Evolutionary conservation across 1,284 basidiomycete species (phyloP), one percentile per base, ranked within the genome.

Genomic region (Lignosus rhinocerotis): DNA sequence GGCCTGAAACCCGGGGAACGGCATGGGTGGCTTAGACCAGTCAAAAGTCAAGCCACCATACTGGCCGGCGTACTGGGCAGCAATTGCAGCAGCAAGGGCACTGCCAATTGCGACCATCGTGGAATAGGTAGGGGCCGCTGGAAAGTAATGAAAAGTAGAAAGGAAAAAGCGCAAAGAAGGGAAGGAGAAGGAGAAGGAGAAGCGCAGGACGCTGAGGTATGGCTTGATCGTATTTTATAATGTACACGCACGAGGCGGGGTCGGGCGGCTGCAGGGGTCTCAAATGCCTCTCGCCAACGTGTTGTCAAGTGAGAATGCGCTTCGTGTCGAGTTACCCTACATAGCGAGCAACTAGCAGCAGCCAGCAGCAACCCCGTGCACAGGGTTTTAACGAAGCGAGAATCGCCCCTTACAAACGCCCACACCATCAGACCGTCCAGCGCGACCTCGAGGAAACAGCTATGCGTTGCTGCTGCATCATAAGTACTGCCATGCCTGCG

Each of bases 71-170:
- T 54, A 45, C 8, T 46, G 39, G 21, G 55, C 55, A n/a, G 53
- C 55, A 3, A 57, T 55, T 11, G 62, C 48, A 7, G 59, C 57
- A 19, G 58, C 38, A 55, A 64, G 59, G 6, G 45, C 39, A 34
- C 52, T 58, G 11, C 45, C 31, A 42, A 63, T 55, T 2, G 62
- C 62, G 38, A 64, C 62, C 62, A 64, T 64, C 5, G 34, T 42
- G 33, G 38, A 11, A 2, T 19, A 8, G 10, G 31, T 25, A 25
- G 8, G 49, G 30, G 45, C 38, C 4, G 30, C 55, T 46, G 31
- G 48, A 45, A 12, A 46, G 19, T 17, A 53, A 42, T 38, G 41
- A 48, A 44, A 44, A 31, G 9, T 30, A 21, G 36, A 43, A 44
- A 45, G 33, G 25, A 16, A 44, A 43, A 31, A 41, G 33, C 25